Conservation (phyloP, 805 yeast genomes). For the Dipodascus geniculatus region DNA sequence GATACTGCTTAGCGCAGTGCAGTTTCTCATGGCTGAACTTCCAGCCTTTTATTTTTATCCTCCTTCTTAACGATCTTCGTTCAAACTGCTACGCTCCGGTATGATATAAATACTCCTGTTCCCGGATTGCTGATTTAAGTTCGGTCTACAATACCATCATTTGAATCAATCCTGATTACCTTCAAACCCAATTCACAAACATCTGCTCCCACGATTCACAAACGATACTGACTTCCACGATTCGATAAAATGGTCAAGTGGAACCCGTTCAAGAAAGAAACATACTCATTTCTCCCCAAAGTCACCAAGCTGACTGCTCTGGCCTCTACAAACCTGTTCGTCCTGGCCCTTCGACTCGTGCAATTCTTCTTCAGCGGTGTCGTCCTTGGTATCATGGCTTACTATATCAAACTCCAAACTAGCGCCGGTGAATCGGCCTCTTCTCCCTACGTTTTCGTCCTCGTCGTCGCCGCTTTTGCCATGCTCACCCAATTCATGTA, state of each 20-base stretch:
- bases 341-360: conserved; percentile 17
- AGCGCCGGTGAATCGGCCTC: conserved; percentile 13
- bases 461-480: conserved; percentile 17
- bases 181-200: too few species aligned
- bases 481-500: conserved; percentile 20
- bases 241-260: neutral
- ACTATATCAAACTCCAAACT: conserved; percentile 14
- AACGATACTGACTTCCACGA: too few species aligned
- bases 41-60: neutral
- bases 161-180: too few species aligned
- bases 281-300: neutral
- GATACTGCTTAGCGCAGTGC: neutral
- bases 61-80: neutral
- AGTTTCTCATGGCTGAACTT: neutral
- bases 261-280: neutral
- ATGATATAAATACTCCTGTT: neutral
- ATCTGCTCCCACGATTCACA: too few species aligned
- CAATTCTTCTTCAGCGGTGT: conserved; percentile 23
- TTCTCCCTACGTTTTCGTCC: conserved; percentile 18
- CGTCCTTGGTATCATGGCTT: conserved; percentile 19
- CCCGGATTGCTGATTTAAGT: neutral
- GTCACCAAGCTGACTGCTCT: conserved; percentile 4
- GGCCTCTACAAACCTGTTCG: conserved; percentile 19
- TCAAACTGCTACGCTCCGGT: neutral
- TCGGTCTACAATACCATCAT: neutral